Conservation (phyloP, 768 basidiomycete species). For the Gautieria morchelliformis region DNA sequence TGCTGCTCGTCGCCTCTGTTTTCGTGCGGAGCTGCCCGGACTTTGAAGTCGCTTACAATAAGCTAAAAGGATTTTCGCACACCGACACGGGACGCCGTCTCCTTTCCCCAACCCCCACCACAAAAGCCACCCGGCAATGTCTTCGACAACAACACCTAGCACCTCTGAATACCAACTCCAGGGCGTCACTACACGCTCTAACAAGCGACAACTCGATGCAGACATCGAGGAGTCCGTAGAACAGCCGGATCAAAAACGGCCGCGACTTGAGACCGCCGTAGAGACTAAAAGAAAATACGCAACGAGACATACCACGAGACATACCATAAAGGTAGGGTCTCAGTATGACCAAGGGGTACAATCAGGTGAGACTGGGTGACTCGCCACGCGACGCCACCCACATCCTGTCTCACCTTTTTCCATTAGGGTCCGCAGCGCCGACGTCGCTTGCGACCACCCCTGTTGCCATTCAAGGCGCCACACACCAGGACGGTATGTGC, state of each 20-base stretch:
- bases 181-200: background rate
- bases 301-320: background rate
- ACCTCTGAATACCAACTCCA: background rate
- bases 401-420: background rate
- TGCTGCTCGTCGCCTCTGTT: too few relatives aligned
- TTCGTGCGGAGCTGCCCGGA: too few relatives aligned
- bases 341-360: too few relatives aligned
- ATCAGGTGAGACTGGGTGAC: background rate
- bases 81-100: background rate
- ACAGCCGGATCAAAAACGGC: constrained; percentile 4
- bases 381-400: background rate
- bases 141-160: background rate
- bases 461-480: too few relatives aligned
- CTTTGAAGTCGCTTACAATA: too few relatives aligned
- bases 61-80: background rate
- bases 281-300: background rate
- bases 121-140: background rate
- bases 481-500: too few relatives aligned
- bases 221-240: background rate
- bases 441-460: background rate
- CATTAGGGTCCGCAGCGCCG: background rate
- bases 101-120: too few relatives aligned
- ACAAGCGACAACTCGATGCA: constrained; percentile 1
- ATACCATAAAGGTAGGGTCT: too few relatives aligned
- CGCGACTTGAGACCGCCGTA: background rate